A percentile compares a stretch with the other conserved stretches of the same genome.
Evolutionary conservation across 1,284 basidiomycete species (phyloP).

Genomic region (Pyrrhoderma lamaoense): DNA sequence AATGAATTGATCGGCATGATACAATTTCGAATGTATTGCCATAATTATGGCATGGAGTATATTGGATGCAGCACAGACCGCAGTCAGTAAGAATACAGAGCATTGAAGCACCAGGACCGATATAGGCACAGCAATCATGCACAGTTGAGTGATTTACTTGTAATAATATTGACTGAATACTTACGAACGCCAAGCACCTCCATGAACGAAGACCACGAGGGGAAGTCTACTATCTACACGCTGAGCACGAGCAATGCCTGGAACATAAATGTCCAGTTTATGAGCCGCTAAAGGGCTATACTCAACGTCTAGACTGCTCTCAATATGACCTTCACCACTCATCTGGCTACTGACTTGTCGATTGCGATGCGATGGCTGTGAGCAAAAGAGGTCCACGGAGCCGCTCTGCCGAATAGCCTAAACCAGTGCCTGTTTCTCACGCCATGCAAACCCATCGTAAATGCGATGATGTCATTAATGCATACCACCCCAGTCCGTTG

Average conservation of each 20-base stretch:
- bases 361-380: too few relatives aligned
- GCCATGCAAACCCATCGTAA: too few relatives aligned
- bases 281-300: conserved; percentile 17
- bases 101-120: not conserved
- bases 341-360: too few relatives aligned
- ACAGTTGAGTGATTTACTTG: not conserved
- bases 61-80: not conserved
- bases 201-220: conserved; percentile 57
- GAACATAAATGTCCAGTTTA: conserved; percentile 28
- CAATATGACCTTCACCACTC: too few relatives aligned
- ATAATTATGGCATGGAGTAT: not conserved
- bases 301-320: too few relatives aligned
- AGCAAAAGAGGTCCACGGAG: too few relatives aligned
- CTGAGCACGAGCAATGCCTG: conserved; percentile 6
- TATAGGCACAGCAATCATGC: not conserved
- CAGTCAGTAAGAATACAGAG: not conserved
- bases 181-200: conserved; percentile 74
- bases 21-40: not conserved
- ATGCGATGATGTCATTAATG: too few relatives aligned
- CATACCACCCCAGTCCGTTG: too few relatives aligned
- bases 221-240: conserved; percentile 15
- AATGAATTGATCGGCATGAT: too few relatives aligned
- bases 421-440: too few relatives aligned
- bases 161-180: conserved; percentile 23
- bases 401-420: too few relatives aligned